phyloP scores from a whole-genome alignment of 1,284 basidiomycete genomes.

The Fomitopsis betulina region DNA sequence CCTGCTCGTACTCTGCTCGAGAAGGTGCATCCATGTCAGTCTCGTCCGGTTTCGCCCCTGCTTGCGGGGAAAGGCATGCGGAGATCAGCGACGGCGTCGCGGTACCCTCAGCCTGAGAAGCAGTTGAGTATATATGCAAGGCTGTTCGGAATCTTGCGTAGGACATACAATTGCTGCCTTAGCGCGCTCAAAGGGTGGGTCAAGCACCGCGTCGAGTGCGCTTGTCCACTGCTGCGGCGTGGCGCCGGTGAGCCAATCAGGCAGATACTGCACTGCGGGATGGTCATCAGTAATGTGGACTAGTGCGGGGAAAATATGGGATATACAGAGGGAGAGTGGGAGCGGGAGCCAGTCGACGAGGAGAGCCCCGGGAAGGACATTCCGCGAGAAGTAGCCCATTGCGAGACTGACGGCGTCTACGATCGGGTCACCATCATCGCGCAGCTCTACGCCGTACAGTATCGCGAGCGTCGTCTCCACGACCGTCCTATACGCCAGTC shows the following conservation, averaged over 20 bases:
- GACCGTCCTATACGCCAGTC: neutral
- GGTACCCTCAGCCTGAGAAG: too few relatives aligned
- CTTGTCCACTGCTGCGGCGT: neutral
- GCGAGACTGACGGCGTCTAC: neutral
- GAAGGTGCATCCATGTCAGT: too few relatives aligned
- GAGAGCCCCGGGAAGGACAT: neutral
- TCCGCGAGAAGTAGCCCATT: neutral
- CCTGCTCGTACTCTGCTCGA: too few relatives aligned
- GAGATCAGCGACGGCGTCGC: too few relatives aligned
- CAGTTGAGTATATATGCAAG: too few relatives aligned
- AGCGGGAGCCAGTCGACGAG: neutral
- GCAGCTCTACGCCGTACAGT: neutral
- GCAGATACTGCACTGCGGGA: neutral
- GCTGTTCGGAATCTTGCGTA: too few relatives aligned
- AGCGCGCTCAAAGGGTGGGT: neutral
- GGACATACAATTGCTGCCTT: neutral
- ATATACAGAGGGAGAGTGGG: neutral
- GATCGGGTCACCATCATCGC: neutral
- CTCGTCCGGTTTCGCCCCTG: too few relatives aligned
- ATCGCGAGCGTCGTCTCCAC: neutral
- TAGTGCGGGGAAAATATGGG: neutral
- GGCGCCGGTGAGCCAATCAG: neutral
- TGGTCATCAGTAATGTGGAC: neutral
- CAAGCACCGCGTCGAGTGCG: neutral
- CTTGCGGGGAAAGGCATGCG: too few relatives aligned